Evolutionary conservation across 139 green algal species (phyloP).

Genomic region (Haematococcus lacustris): DNA sequence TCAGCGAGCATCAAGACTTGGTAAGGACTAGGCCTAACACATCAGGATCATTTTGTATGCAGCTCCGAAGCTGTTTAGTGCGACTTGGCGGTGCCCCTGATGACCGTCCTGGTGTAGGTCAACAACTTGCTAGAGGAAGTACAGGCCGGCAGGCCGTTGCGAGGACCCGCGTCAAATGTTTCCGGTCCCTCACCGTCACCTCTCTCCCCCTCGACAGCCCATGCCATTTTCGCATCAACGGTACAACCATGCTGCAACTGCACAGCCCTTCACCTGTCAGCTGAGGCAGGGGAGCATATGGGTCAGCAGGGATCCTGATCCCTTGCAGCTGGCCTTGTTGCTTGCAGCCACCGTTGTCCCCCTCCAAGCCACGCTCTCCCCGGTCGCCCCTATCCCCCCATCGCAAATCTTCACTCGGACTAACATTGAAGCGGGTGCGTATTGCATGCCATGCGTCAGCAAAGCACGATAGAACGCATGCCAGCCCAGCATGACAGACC

Average conservation of each 20-base stretch:
- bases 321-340: no score
- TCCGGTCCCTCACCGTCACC: constrained; percentile 22
- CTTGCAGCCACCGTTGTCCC: constrained; percentile 82
- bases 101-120: constrained; percentile 44
- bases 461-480: no score
- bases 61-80: no score
- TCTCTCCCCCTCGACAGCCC: constrained; percentile 41
- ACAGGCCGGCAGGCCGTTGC: constrained; percentile 55
- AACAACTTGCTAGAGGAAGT: constrained; percentile 77
- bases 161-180: constrained; percentile 24
- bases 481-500: no score
- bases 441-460: no score
- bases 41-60: no score
- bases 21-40: no score
- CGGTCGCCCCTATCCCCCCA: constrained; percentile 47
- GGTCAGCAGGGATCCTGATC: no score
- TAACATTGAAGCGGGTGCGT: constrained; percentile 35
- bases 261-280: no score
- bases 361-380: constrained; percentile 60
- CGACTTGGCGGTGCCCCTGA: no score
- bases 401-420: constrained; percentile 17
- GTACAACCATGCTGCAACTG: no score
- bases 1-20: constrained; percentile 86
- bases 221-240: constrained; percentile 51
- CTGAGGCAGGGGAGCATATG: no score